phyloP scores from a whole-genome alignment of 2,329 filamentous ascomycete species.

The Pyricularia grisea region DNA sequence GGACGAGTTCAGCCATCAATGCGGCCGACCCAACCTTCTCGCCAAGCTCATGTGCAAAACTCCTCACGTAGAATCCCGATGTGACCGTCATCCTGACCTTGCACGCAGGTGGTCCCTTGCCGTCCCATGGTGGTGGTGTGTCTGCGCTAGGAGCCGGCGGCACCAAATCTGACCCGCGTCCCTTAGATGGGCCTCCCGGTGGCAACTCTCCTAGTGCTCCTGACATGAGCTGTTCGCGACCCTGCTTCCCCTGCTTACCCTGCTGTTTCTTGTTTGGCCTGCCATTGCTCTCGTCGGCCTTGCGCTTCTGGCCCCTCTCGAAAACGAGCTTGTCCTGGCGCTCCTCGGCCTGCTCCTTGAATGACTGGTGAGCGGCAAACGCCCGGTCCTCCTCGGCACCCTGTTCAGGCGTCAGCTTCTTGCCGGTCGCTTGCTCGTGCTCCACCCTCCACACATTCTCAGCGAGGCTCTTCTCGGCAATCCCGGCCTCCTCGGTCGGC shows the following conservation, averaged over 20 bases:
- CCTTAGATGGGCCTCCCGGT: slow-evolving; percentile 22
- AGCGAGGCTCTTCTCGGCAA: slow-evolving; percentile 66
- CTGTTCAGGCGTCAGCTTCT: slow-evolving; percentile 42
- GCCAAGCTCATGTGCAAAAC: slow-evolving; percentile 85
- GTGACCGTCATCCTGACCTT: slow-evolving; percentile 86
- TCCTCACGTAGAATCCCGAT: slow-evolving; percentile 94
- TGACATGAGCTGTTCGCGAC: slow-evolving; percentile 39
- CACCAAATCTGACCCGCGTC: slow-evolving; percentile 44
- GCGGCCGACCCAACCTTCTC: slow-evolving; percentile 71
- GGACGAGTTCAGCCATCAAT: slow-evolving; percentile 76
- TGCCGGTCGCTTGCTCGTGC: slow-evolving; percentile 40
- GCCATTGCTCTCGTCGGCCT: slow-evolving; percentile 8
- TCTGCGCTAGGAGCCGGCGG: slow-evolving; percentile 34
- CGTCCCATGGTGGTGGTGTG: slow-evolving; percentile 46
- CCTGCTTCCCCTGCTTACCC: slow-evolving; percentile 12
- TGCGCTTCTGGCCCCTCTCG: slow-evolving; percentile 30
- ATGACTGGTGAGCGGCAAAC: slow-evolving; percentile 43
- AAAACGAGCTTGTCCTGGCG: slow-evolving; percentile 46
- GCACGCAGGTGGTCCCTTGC: slow-evolving; percentile 63
- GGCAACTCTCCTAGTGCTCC: slow-evolving; percentile 44
- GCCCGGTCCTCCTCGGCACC: slow-evolving; percentile 46
- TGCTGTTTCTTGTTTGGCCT: slow-evolving; percentile 18
- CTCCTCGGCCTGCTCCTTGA: slow-evolving; percentile 50
- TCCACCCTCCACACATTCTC: slow-evolving; percentile 60
- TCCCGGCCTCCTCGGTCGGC: slow-evolving; percentile 69